Base-by-base conservation (phyloP, 768 basidiomycete species). In the Boletellus sp. region DNA sequence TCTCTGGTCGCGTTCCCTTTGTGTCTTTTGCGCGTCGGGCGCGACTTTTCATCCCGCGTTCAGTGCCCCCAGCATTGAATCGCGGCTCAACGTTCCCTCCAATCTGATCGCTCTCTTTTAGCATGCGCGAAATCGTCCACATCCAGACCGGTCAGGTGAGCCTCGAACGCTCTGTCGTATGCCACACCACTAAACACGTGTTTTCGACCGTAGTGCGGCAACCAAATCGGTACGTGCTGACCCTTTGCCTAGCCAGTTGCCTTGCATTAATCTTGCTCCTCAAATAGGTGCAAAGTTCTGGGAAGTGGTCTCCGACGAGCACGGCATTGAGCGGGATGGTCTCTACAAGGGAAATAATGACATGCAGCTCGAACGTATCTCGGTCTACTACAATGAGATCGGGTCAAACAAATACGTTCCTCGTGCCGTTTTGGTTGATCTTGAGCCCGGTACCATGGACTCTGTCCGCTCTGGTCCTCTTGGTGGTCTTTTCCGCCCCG, bases 81-180 rank as follows among this genome's bases (percentile, higher is more conserved):
- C 44, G 26, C 45, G 45, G 42, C 53, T 41, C 45, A 28, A 16
- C 47, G 53, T 61, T 40, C 47, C 47, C 35, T 43, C 52, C 48
- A 48, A 51, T 46, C 68, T 66, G 61, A 56, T 66, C 64, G 46
- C 52, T 46, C 36, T 52, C 56, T 61, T 66, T 38, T 61, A 92
- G 90, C 79, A 93, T 92, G 90, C 90, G 94, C 79, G 94, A 98
- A 85, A 97, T 98, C 75, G 94, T 98, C 70, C 95, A 98, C 77
- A 85, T 98, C 67, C 95, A 98, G 74, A 97, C 95, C 57, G 95
- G 95, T 77, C 95, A 96, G 84, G 92, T 92, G 65, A 61, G 77
- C 68, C 45, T 43, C 32, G 38, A 32, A 26, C 31, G 42, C 53
- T 48, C 32, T 31, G 13, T 22, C 34, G 28, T 34, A 23, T n/a